Percentiles rank a stretch among this genome's conserved stretches.
These are phyloP conservation scores for Pseudisothecium myosuroides DNA, from an alignment of 225 moss, liverwort and hornwort genomes.

Conservation along the genomic window DNA sequence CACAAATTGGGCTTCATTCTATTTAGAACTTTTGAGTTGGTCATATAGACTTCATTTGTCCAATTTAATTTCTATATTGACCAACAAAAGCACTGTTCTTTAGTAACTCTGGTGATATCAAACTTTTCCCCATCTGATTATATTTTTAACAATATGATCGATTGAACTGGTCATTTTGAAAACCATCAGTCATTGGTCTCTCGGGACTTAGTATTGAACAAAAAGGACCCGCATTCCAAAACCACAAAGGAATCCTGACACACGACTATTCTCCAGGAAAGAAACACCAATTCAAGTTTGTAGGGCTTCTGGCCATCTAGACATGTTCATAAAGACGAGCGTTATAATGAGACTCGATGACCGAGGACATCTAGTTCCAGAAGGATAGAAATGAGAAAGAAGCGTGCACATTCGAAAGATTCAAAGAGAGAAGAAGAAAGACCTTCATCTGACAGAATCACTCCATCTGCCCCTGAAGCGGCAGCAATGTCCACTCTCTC, in stretches of 20 bases:
- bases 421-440: neutral
- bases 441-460: constrained; percentile 94
- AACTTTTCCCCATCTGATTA: neutral
- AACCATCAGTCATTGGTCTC: neutral
- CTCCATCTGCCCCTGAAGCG: constrained; percentile 91
- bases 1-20: neutral
- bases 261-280: neutral
- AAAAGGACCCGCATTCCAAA: neutral
- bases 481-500: constrained; percentile 99
- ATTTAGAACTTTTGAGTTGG: neutral
- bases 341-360: neutral
- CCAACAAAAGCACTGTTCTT: neutral
- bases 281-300: neutral
- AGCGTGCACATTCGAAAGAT: neutral
- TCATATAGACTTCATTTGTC: neutral
- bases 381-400: neutral
- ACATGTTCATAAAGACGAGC: neutral
- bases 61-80: neutral
- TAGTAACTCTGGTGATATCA: neutral
- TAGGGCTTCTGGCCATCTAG: neutral
- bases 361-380: neutral
- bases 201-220: neutral
- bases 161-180: neutral
- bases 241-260: neutral
- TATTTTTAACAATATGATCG: neutral